Evolutionary conservation across 352 stramenopile species (phyloP), one percentile per base, ranked within the genome.

Genomic region (Phytophthora foliorum): DNA sequence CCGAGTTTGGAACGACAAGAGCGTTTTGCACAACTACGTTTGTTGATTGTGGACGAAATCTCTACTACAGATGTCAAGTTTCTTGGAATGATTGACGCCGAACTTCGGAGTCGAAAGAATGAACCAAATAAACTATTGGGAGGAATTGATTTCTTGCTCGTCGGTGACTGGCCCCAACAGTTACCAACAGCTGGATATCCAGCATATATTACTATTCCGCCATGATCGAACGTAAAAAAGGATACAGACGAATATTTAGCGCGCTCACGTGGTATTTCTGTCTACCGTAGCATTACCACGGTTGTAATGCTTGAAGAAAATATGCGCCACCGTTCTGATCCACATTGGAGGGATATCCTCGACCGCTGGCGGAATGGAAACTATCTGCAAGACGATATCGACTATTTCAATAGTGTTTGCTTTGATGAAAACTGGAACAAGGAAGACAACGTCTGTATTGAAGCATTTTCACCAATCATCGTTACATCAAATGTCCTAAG

Each of bases 41-140:
- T 61, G 16, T 17, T 51, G 31, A 42, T 61, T 31, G 53, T 61
- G 8, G 25, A 61, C 8, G 24, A 51, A 61, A 61, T 61, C 6
- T 61, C 25, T 31, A 51, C 53, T 27, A 61, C 39, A 41, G 53
- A 50, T 17, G 38, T 60, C 7, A 42, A 60, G 16, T 60, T 60
- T 34, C 29, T 34, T 34, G 29, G 29, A 34, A 34, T 34, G 29
- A 34, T 34, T 34, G 29, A 34, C 9, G 29, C 29, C 4, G 29
- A 34, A 34, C 29, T 34, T 8, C 29, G 29, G n/a, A n/a, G n/a
- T n/a, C n/a, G 29, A 4, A 34, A 34, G 8, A 34, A 4, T 8
- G 29, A 34, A 34, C 29, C 29, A 34, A 9, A 34, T 8, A 9
- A 34, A 34, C 29, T 34, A 34, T 34, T 34, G 4, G 29, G 29